Evolutionary conservation across 345 rosid species (phyloP), one percentile per base, ranked within the genome.

Genomic region (Corymbia maculata): DNA sequence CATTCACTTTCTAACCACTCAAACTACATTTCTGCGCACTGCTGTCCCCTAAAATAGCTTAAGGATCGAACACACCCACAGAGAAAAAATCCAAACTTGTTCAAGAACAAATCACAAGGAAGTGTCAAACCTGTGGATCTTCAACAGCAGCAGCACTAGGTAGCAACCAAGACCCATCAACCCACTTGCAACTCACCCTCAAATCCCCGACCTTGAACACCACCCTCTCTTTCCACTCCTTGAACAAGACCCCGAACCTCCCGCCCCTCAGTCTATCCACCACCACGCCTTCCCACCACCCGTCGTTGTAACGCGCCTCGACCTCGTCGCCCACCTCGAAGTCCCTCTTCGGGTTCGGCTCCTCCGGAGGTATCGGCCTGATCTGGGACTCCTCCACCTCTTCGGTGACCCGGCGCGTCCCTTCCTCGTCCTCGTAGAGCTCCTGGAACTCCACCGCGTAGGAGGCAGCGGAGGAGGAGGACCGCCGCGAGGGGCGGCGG

Each of bases 241-340:
- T 92, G 79, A 96, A 97, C 93, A 87, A 95, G 85, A 96, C 98
- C 52, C 88, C 89, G 84, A 93, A 96, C 85, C 79, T 94, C 26
- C 95, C 97, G 70, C 93, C 91, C 13, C 88, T 92, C 13, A 90
- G 36, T 86, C 90, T 96, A 89, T 93, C 92, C 30, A 96, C 93
- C 22, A 96, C 94, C 30, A 49, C 89, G 14, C 99, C 99, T 89
- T 96, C 99, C 99, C 99, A 95, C 99, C 99, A 96, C 44, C 98
- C 99, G 22, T 95, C 99, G 51, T 91, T 92, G 86, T 91, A 75
- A 80, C n/a, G 93, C 0, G 98, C 98, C 45, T 97, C 97, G 16
- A 97, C 99, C 16, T 93, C 94, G 7, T 94, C 96, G 13, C 95
- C 92, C 51, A 93, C 87, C 88, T 51, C 88, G 68, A 95, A 93